These are phyloP conservation scores for Daphne laureola DNA, from an alignment of 441 rosid species.

Conservation along the genomic window DNA sequence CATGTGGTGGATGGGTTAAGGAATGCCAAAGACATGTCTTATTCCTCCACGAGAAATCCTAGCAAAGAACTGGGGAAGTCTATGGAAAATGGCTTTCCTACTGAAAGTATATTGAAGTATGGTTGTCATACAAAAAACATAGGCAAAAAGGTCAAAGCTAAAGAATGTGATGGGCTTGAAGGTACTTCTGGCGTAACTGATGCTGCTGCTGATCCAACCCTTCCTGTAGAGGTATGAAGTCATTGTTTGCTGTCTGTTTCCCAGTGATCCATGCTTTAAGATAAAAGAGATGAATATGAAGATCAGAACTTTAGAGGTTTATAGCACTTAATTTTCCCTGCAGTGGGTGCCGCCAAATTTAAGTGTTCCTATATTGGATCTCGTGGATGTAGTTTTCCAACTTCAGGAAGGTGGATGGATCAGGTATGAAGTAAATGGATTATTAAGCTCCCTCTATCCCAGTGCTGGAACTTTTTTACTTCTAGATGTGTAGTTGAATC, in stretches of 20 bases:
- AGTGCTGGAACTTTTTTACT: too few relatives aligned
- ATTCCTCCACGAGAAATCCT: conserved; percentile 30
- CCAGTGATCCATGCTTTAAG: too few relatives aligned
- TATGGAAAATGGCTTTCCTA: conserved; percentile 22
- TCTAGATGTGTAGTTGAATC: too few relatives aligned
- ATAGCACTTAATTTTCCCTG: conserved; percentile 18
- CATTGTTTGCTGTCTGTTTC: not conserved
- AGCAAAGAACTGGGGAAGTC: conserved; percentile 34
- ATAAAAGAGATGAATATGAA: not conserved
- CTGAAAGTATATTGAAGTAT: conserved; percentile 28
- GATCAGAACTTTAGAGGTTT: conserved; percentile 4
- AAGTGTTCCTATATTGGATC: conserved; percentile 73
- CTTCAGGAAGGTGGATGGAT: conserved; percentile 99
- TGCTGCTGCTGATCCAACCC: conserved; percentile 34
- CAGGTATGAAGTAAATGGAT: conserved; percentile 45
- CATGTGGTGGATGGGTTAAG: conserved; percentile 29
- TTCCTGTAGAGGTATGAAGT: conserved; percentile 70
- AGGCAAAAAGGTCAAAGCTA: conserved; percentile 31
- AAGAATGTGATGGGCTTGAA: conserved; percentile 31
- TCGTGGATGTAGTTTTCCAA: conserved; percentile 93
- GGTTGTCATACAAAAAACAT: conserved; percentile 18
- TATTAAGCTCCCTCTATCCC: too few relatives aligned
- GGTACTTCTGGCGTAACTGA: conserved; percentile 35
- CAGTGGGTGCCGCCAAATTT: conserved; percentile 99
- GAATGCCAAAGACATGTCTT: conserved; percentile 30